Evolutionary conservation across 352 stramenopile species (phyloP).

Genomic region (Phytophthora quininea): DNA sequence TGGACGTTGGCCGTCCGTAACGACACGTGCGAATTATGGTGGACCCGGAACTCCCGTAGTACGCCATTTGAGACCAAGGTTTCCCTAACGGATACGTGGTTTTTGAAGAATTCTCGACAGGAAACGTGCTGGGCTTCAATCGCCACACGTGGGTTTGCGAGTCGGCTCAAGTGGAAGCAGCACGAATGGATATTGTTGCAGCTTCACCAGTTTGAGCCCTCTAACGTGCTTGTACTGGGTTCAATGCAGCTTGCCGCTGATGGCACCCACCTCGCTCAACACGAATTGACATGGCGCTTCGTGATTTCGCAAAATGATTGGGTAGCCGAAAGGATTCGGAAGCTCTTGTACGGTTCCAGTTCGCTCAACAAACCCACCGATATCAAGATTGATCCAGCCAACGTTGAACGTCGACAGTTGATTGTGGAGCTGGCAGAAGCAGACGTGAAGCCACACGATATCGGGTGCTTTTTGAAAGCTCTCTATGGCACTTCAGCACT

Average conservation of each 20-base stretch:
- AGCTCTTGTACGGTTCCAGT: slow-evolving; percentile 7
- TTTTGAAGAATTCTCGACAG: not conserved
- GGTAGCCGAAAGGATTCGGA: not conserved
- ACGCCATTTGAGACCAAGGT: not conserved
- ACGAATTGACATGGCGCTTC: not conserved
- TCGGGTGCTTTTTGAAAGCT: not conserved
- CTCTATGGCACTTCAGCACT: not conserved
- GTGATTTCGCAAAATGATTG: not conserved
- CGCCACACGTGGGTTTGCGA: not conserved
- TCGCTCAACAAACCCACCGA: not conserved
- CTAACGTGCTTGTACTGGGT: no score
- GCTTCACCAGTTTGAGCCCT: no score
- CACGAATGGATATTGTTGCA: not conserved
- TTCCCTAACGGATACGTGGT: not conserved
- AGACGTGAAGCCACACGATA: not conserved
- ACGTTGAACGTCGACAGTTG: slow-evolving; percentile 9
- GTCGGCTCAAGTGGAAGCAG: not conserved
- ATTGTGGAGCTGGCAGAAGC: slow-evolving; percentile 9
- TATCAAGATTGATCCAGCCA: not conserved
- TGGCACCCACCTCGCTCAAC: not conserved
- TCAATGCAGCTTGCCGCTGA: not conserved
- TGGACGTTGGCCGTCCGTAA: not conserved
- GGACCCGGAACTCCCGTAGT: not conserved
- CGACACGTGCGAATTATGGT: not conserved
- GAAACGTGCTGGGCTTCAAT: not conserved